Evolutionary conservation across 148 eudicot species (phyloP).

Genomic region (Polygonum aviculare): DNA sequence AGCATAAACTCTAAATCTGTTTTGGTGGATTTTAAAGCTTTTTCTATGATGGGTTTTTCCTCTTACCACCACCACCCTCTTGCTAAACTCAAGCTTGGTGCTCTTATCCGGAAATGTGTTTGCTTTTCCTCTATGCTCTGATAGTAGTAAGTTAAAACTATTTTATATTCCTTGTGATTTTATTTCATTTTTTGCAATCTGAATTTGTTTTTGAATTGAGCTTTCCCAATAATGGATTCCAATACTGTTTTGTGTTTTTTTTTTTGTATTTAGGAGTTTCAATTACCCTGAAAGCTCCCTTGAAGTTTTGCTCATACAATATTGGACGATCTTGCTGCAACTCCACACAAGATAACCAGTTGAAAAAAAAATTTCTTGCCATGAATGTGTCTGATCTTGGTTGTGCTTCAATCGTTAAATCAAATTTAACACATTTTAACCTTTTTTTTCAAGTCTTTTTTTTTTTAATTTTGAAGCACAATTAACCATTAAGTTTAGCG

Average conservation of each 20-base stretch:
- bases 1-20: neutral
- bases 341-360: slow-evolving; percentile 41
- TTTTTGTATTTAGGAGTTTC: slow-evolving; percentile 38
- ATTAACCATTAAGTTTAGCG: too few species aligned
- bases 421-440: neutral
- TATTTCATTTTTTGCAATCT: neutral
- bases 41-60: slow-evolving; percentile 6
- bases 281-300: slow-evolving; percentile 22
- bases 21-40: neutral
- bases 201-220: neutral
- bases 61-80: slow-evolving; percentile 2
- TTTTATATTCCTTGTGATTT: neutral
- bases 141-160: neutral
- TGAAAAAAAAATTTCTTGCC: slow-evolving; percentile 47
- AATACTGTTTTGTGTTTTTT: neutral
- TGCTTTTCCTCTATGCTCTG: slow-evolving; percentile 7
- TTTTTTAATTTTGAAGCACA: too few species aligned
- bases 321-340: slow-evolving; percentile 72
- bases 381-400: slow-evolving; percentile 60
- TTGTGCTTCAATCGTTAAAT: slow-evolving; percentile 57
- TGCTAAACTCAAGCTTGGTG: slow-evolving; percentile 2
- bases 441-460: too few species aligned
- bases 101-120: neutral
- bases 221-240: neutral
- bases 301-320: slow-evolving; percentile 52